phyloP scores from a whole-genome alignment of 2,329 filamentous ascomycete genomes.

The Pseudocercospora cruenta region DNA sequence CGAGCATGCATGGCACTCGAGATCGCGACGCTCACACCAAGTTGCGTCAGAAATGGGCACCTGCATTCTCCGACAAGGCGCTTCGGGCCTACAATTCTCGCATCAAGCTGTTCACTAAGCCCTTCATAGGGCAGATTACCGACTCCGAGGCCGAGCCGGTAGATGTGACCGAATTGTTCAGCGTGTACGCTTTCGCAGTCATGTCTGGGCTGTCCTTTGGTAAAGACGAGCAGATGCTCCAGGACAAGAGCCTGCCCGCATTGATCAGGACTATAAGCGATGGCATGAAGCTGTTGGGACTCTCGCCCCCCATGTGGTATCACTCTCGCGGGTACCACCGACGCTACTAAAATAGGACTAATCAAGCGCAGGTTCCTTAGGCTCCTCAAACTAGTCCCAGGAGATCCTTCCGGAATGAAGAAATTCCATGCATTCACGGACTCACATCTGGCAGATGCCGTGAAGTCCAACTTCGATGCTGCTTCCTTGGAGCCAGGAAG shows the following conservation, averaged over 20 bases:
- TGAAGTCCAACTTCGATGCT: slow-evolving; percentile 13
- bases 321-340: background rate
- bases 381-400: slow-evolving; percentile 8
- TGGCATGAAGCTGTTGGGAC: slow-evolving; percentile 28
- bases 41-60: slow-evolving; percentile 45
- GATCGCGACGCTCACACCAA: slow-evolving; percentile 42
- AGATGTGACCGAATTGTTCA: slow-evolving; percentile 46
- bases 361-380: slow-evolving; percentile 1
- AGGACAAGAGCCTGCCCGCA: slow-evolving; percentile 37
- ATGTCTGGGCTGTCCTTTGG: slow-evolving; percentile 45
- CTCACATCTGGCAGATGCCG: slow-evolving; percentile 9
- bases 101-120: slow-evolving; percentile 39
- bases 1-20: slow-evolving; percentile 44
- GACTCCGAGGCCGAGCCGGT: slow-evolving; percentile 36
- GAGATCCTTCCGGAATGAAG: background rate
- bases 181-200: slow-evolving; percentile 48
- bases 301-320: slow-evolving; percentile 5
- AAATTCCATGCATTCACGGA: slow-evolving; percentile 9
- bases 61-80: slow-evolving; percentile 45
- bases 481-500: background rate
- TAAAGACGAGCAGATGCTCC: slow-evolving; percentile 29
- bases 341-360: background rate
- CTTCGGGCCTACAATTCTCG: slow-evolving; percentile 47
- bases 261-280: slow-evolving; percentile 41
- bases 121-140: slow-evolving; percentile 37